Conservation (phyloP, 1,284 basidiomycete species). For the Puccinia polysora region DNA sequence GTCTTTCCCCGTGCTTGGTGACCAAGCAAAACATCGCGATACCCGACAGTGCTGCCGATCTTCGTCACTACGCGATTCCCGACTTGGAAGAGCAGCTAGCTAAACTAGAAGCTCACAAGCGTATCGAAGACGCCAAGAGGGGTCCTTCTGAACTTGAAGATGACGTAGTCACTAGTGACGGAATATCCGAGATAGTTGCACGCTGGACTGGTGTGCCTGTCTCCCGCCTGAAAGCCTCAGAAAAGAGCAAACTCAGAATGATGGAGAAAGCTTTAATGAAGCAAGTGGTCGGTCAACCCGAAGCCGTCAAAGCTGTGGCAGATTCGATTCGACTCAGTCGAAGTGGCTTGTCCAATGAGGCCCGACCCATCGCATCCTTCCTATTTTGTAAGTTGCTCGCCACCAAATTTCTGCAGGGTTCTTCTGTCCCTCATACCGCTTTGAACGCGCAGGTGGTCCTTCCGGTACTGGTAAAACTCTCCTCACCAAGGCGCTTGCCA, state of each 20-base stretch:
- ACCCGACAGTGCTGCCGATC: slow-evolving; percentile 64
- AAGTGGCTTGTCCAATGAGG: slow-evolving; percentile 59
- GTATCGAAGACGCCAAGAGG: slow-evolving; percentile 54
- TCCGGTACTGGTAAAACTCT: slow-evolving; percentile 60
- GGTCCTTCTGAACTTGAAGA: slow-evolving; percentile 50
- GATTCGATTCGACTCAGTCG: slow-evolving; percentile 60
- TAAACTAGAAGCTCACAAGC: slow-evolving; percentile 57
- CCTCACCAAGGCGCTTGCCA: slow-evolving; percentile 56
- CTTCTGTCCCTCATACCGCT: neutral
- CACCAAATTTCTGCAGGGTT: slow-evolving; percentile 51
- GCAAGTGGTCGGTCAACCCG: slow-evolving; percentile 52
- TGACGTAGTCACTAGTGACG: slow-evolving; percentile 56
- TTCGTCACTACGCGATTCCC: slow-evolving; percentile 88
- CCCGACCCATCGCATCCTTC: slow-evolving; percentile 59
- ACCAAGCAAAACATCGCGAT: too few relatives aligned
- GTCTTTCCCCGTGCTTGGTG: neutral
- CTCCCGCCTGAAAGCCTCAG: slow-evolving; percentile 51
- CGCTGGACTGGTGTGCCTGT: slow-evolving; percentile 57
- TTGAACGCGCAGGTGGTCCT: slow-evolving; percentile 47
- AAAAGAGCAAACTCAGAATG: slow-evolving; percentile 56
- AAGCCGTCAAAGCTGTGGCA: slow-evolving; percentile 60
- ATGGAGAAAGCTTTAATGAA: slow-evolving; percentile 57
- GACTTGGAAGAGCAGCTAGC: slow-evolving; percentile 73
- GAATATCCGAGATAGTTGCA: slow-evolving; percentile 59
- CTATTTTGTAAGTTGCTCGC: slow-evolving; percentile 53